phyloP scores from a whole-genome alignment of 2,329 filamentous ascomycete genomes.

The Periconia macrospinosa region DNA sequence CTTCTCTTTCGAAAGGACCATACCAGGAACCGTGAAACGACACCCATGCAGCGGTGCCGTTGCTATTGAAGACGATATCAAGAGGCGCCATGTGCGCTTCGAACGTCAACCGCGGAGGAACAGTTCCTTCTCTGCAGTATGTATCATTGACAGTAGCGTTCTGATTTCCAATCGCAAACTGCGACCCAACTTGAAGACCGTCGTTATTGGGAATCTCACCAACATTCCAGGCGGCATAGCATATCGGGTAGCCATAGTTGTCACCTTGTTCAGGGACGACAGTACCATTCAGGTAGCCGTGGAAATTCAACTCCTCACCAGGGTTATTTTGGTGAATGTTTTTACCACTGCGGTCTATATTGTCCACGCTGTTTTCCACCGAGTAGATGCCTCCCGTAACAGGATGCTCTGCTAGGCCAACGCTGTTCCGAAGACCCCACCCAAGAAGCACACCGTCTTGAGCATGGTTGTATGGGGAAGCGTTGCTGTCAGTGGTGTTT shows the following conservation, averaged over 20 bases:
- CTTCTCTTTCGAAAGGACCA: neutral
- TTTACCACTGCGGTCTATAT: slow-evolving; percentile 59
- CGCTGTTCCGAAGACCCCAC: slow-evolving; percentile 74
- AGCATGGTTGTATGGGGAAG: slow-evolving; percentile 50
- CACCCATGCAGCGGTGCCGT: slow-evolving; percentile 63
- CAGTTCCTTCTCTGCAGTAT: slow-evolving; percentile 44
- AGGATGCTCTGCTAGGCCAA: slow-evolving; percentile 68
- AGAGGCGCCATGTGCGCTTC: slow-evolving; percentile 71
- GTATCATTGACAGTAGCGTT: slow-evolving; percentile 52
- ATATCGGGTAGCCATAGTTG: slow-evolving; percentile 73
- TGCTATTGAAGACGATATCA: slow-evolving; percentile 68
- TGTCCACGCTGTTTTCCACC: slow-evolving; percentile 73
- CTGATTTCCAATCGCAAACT: slow-evolving; percentile 53
- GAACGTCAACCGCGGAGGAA: slow-evolving; percentile 60
- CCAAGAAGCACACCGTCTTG: slow-evolving; percentile 56
- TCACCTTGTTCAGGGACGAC: slow-evolving; percentile 43
- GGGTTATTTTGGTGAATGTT: slow-evolving; percentile 71
- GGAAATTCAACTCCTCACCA: slow-evolving; percentile 73
- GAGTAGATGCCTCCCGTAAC: slow-evolving; percentile 53
- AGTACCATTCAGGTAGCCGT: slow-evolving; percentile 63
- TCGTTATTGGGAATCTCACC: slow-evolving; percentile 51
- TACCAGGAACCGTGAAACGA: slow-evolving; percentile 73
- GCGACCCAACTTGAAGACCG: slow-evolving; percentile 49
- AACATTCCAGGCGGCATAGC: slow-evolving; percentile 68
- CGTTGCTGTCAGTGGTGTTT: slow-evolving; percentile 39